Conservation (phyloP, 2,329 filamentous ascomycete species). For the Trichoderma sp. region DNA sequence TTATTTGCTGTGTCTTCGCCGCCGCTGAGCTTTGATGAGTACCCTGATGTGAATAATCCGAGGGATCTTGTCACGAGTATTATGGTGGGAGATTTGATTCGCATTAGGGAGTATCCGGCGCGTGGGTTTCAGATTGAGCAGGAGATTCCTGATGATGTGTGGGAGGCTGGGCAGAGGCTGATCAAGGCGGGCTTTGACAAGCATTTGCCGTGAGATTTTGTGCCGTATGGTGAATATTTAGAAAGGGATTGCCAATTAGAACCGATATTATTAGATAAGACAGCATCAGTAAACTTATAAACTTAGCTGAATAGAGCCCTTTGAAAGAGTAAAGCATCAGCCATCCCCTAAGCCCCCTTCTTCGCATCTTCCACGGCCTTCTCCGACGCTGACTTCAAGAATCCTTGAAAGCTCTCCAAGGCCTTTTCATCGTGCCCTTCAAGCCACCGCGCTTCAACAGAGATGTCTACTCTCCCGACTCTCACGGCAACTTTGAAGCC, state of each 20-base stretch:
- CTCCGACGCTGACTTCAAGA: constrained; percentile 56
- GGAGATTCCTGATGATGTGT: constrained; percentile 43
- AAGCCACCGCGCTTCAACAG: constrained; percentile 60
- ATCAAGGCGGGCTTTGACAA: constrained; percentile 41
- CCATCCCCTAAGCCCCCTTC: background rate
- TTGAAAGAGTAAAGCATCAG: background rate
- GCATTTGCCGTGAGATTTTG: constrained; percentile 38
- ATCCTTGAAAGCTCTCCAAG: constrained; percentile 87
- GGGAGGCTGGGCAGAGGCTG: constrained; percentile 44
- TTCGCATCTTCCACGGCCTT: constrained; percentile 12
- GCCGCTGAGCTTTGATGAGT: constrained; percentile 41
- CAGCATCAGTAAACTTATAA: background rate
- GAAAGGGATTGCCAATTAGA: background rate
- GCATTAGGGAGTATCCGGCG: constrained; percentile 46
- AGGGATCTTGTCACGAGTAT: constrained; percentile 45
- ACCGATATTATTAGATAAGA: background rate
- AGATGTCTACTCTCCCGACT: constrained; percentile 43
- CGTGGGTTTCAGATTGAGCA: constrained; percentile 47
- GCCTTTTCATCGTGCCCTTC: constrained; percentile 71
- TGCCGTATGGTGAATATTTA: background rate
- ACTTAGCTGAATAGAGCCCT: background rate
- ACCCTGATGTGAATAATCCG: constrained; percentile 45
- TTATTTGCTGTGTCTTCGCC: constrained; percentile 45
- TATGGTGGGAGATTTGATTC: constrained; percentile 47
- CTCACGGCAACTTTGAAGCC: constrained; percentile 60